Base-by-base conservation (phyloP, 306 rosid genomes). In the Oemleria cerasiformis region DNA sequence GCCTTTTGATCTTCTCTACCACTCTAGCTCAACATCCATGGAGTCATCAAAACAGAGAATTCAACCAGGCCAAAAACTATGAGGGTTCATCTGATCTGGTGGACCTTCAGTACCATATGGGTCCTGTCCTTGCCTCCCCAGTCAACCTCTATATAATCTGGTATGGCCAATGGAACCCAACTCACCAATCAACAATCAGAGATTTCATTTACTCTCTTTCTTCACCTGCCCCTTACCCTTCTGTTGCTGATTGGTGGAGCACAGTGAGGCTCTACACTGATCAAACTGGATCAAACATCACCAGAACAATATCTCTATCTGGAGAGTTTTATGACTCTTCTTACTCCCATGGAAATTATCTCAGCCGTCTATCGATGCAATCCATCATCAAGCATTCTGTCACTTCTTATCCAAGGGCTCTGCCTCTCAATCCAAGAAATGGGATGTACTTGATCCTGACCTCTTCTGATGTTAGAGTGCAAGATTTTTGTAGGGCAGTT, bases 71-170 rank as follows among this genome's bases (percentile, higher is more conserved):
- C n/a, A 73, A 70, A 44, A 82, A 85, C 75, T 85, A 41, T 44
- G 89, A 85, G 75, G 89, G 89, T 56, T 85, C 84, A 55, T 85
- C 86, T 16, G 82, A 85, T 63, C 76, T 82, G 20, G 82, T 82
- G 38, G 81, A 85, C 70, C 84, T 82, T 61, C 65, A 70, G 70
- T 85, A 85, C 83, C 89, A 85, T 64, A 85, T 85, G 89, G 89
- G 89, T 73, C 89, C 89, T 55, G 86, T 85, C 57, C 89, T 85
- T 63, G 74, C 89, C 65, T 63, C 84, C 10, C 82, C 85, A 9
- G 71, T 85, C 72, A 79, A 79, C 74, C 82, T 85, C 57, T 85
- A 85, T 67, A 65, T 85, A 41, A 85, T 85, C 49, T 85, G 89
- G 89, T 85, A 82, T 74, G 86, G 89, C 42, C 77, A 79, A 34